Evolutionary conservation across 768 basidiomycete genomes (phyloP).

Genomic region (Termitomyces titanicus): DNA sequence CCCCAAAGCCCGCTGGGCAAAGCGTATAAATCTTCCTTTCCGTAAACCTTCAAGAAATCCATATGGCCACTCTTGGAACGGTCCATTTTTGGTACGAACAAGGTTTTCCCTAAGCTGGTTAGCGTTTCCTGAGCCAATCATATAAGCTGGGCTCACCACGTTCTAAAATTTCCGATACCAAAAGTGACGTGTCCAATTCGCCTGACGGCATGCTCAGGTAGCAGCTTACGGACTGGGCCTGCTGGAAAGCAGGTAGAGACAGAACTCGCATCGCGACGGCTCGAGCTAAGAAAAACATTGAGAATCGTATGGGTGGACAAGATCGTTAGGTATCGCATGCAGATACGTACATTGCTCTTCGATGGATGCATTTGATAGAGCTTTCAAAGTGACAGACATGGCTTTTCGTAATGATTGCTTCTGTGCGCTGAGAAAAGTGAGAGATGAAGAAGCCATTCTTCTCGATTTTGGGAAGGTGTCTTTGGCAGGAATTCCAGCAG

Average conservation of each 20-base stretch:
- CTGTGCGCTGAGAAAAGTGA: constrained; percentile 34
- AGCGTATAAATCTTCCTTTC: constrained; percentile 49
- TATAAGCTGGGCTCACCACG: constrained; percentile 33
- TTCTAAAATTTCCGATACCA: constrained; percentile 51
- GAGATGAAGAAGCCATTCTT: neutral
- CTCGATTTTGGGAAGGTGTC: neutral
- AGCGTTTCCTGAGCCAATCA: neutral
- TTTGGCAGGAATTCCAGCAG: neutral
- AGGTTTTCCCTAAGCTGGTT: constrained; percentile 48
- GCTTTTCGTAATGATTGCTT: constrained; percentile 56
- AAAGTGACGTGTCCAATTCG: constrained; percentile 56
- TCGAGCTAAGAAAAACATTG: constrained; percentile 30
- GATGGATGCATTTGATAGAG: constrained; percentile 39
- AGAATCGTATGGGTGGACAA: neutral
- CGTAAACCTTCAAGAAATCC: constrained; percentile 65
- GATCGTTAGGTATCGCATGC: neutral
- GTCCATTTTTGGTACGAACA: constrained; percentile 69
- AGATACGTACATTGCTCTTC: constrained; percentile 57
- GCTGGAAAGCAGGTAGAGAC: constrained; percentile 46
- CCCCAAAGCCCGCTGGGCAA: constrained; percentile 70
- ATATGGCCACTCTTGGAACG: constrained; percentile 41
- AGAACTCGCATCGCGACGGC: constrained; percentile 47
- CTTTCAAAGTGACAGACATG: constrained; percentile 40
- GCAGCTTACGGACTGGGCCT: constrained; percentile 56
- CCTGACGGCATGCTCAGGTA: constrained; percentile 78